A percentile compares a stretch with the other conserved stretches of the same genome.
phyloP scores from a whole-genome alignment of 1,284 basidiomycete genomes.

The Marasmius oreades region DNA sequence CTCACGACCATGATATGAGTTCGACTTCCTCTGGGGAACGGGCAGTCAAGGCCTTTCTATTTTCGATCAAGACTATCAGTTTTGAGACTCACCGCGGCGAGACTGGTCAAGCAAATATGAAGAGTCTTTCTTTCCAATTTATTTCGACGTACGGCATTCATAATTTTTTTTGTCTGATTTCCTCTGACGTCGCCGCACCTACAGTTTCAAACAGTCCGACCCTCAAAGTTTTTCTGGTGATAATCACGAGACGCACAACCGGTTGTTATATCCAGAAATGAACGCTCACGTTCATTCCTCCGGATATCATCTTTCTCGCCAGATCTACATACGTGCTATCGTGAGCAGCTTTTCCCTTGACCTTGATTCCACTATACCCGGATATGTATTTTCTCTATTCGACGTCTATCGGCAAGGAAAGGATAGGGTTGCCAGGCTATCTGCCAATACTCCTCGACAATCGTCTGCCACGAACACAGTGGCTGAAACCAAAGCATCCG shows the following conservation, averaged over 20 bases:
- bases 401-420: conserved; percentile 85
- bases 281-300: conserved; percentile 70
- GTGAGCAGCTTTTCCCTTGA: conserved; percentile 88
- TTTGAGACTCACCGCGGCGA: conserved; percentile 76
- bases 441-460: conserved; percentile 42
- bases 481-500: conserved; percentile 29
- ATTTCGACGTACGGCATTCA: conserved; percentile 57
- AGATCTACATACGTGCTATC: conserved; percentile 64
- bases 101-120: conserved; percentile 73
- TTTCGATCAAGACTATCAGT: conserved; percentile 71
- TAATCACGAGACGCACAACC: conserved; percentile 70
- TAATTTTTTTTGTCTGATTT: not conserved
- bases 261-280: conserved; percentile 79
- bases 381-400: conserved; percentile 75
- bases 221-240: conserved; percentile 70
- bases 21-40: conserved; percentile 33
- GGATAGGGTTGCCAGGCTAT: conserved; percentile 67
- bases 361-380: conserved; percentile 78
- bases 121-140: conserved; percentile 80
- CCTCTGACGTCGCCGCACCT: conserved; percentile 3
- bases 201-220: conserved; percentile 74
- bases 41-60: conserved; percentile 75
- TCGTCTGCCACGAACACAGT: not conserved
- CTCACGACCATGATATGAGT: conserved; percentile 51
- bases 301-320: conserved; percentile 44